A percentile compares a stretch with the other conserved stretches of the same genome.
phyloP scores from a whole-genome alignment of 768 basidiomycete species.

The Termitomyces heimii region DNA sequence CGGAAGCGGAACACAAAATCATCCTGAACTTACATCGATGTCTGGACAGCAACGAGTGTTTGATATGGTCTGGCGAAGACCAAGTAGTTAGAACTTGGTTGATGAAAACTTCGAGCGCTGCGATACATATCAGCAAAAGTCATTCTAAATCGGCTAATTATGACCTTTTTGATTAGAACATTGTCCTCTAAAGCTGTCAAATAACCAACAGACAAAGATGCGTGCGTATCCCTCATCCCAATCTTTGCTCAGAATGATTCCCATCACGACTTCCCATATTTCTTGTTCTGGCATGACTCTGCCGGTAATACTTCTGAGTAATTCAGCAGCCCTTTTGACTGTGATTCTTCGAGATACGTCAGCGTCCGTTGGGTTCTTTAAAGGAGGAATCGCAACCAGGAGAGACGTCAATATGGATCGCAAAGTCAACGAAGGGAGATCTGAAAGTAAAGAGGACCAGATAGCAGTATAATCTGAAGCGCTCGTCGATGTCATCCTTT shows the following conservation, averaged over 20 bases:
- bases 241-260: slow-evolving; percentile 46
- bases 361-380: slow-evolving; percentile 21
- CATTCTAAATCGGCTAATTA: neutral
- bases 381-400: slow-evolving; percentile 39
- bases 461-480: slow-evolving; percentile 34
- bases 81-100: slow-evolving; percentile 54
- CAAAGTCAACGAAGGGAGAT: slow-evolving; percentile 46
- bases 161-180: slow-evolving; percentile 25
- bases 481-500: slow-evolving; percentile 23
- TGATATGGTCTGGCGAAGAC: slow-evolving; percentile 74
- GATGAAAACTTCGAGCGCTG: slow-evolving; percentile 45
- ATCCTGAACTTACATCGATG: slow-evolving; percentile 60
- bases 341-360: slow-evolving; percentile 29
- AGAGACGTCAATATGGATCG: slow-evolving; percentile 58
- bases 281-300: slow-evolving; percentile 35
- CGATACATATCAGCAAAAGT: neutral
- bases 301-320: slow-evolving; percentile 55
- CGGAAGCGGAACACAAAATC: neutral
- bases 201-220: slow-evolving; percentile 68
- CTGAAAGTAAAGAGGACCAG: slow-evolving; percentile 44
- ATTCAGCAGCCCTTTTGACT: slow-evolving; percentile 46
- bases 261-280: slow-evolving; percentile 43
- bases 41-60: slow-evolving; percentile 65
- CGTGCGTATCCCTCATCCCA: slow-evolving; percentile 59
- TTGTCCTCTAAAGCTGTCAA: slow-evolving; percentile 26